Conservation (phyloP, 2,329 filamentous ascomycete species). For the Helotiales sp. region DNA sequence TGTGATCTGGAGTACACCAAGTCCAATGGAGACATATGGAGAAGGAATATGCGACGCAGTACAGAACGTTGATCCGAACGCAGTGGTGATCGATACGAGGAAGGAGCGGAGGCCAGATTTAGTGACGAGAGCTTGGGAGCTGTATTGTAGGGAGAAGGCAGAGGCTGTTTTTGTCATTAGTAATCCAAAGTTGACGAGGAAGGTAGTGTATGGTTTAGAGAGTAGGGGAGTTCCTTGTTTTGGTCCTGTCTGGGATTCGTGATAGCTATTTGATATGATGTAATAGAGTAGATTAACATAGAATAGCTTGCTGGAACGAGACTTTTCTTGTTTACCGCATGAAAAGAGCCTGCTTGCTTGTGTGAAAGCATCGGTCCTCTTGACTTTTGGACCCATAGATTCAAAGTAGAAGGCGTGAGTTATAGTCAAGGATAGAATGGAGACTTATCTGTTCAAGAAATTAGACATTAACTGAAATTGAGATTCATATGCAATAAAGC, state of each 20-base stretch:
- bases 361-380: too few relatives aligned
- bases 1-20: constrained; percentile 39
- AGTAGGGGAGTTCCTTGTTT: constrained; percentile 37
- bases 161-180: constrained; percentile 40
- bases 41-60: constrained; percentile 35
- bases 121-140: constrained; percentile 32
- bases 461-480: too few relatives aligned
- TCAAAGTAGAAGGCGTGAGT: too few relatives aligned
- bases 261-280: constrained; percentile 1
- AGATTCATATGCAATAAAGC: too few relatives aligned
- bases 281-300: too few relatives aligned
- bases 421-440: too few relatives aligned
- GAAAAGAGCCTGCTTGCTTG: too few relatives aligned
- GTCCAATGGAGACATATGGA: constrained; percentile 36
- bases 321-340: too few relatives aligned
- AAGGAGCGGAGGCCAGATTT: constrained; percentile 35
- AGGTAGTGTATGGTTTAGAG: constrained; percentile 40
- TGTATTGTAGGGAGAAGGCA: constrained; percentile 33
- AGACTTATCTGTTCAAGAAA: too few relatives aligned
- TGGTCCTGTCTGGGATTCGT: constrained; percentile 38
- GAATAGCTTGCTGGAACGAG: too few relatives aligned
- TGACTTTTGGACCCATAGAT: too few relatives aligned
- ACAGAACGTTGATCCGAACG: constrained; percentile 32
- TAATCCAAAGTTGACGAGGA: constrained; percentile 38
- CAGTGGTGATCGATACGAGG: constrained; percentile 38